These are phyloP conservation scores for Cutaneotrichosporon daszewskae DNA, from an alignment of 1,284 basidiomycete species.

Conservation along the genomic window DNA sequence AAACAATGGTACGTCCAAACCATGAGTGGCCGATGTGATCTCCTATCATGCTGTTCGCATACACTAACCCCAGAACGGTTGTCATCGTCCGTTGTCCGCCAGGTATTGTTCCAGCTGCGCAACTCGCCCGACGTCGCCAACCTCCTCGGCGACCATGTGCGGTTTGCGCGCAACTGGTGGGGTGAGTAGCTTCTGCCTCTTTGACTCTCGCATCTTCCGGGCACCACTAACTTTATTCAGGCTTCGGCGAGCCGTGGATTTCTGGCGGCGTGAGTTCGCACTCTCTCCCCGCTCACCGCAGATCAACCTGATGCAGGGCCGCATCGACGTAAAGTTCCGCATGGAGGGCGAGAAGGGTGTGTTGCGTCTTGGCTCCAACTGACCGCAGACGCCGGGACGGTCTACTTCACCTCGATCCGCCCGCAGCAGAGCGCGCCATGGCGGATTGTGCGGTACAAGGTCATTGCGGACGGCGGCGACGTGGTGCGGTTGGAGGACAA, in stretches of 20 bases:
- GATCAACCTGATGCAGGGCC: conserved; percentile 48
- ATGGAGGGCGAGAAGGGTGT: conserved; percentile 36
- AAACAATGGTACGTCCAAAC: conserved; percentile 41
- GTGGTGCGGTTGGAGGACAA: conserved; percentile 37
- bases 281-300: conserved; percentile 9
- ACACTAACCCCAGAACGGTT: conserved; percentile 38
- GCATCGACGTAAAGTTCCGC: conserved; percentile 46
- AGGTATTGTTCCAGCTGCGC: conserved; percentile 43
- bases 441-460: conserved; percentile 48
- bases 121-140: conserved; percentile 38
- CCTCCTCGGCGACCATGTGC: conserved; percentile 37
- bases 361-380: conserved; percentile 4
- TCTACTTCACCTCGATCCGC: conserved; percentile 48
- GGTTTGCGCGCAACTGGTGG: conserved; percentile 40
- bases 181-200: conserved; percentile 42
- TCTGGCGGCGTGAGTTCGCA: conserved; percentile 37
- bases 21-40: too few relatives aligned
- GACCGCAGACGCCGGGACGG: conserved; percentile 38
- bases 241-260: conserved; percentile 47
- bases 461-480: conserved; percentile 43
- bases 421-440: conserved; percentile 42
- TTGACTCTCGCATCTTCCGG: too few relatives aligned
- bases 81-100: conserved; percentile 41
- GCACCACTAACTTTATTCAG: conserved; percentile 9
- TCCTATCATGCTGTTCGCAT: too few relatives aligned